Evolutionary conservation across 257 asterid genomes (phyloP).

Genomic region (Capsicum rhomboideum): DNA sequence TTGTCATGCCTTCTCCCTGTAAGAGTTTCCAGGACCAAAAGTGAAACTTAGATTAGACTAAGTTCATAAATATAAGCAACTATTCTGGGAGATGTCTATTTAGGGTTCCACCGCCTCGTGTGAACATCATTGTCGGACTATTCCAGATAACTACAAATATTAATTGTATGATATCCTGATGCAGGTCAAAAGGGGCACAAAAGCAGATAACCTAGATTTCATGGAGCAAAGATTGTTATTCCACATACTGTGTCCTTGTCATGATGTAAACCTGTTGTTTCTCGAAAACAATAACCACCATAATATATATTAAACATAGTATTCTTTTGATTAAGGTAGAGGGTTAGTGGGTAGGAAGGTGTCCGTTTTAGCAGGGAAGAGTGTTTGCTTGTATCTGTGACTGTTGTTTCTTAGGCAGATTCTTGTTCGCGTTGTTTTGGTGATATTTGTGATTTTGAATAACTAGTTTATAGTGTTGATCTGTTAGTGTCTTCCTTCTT

Average conservation of each 20-base stretch:
- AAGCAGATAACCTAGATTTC: not conserved
- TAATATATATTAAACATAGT: not conserved
- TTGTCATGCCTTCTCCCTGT: slow-evolving; percentile 95
- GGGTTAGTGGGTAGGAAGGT: too few relatives aligned
- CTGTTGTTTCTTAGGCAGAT: too few relatives aligned
- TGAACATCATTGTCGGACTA: not conserved
- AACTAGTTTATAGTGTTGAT: too few relatives aligned
- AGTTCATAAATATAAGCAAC: not conserved
- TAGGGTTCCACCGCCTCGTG: not conserved
- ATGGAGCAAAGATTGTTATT: not conserved
- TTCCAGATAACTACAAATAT: not conserved
- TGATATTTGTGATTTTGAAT: too few relatives aligned
- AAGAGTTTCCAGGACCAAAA: slow-evolving; percentile 8
- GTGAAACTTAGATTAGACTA: not conserved
- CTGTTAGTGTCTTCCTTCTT: too few relatives aligned
- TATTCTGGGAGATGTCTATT: not conserved
- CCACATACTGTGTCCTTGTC: not conserved
- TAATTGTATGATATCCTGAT: not conserved
- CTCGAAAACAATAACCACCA: not conserved
- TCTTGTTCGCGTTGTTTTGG: too few relatives aligned
- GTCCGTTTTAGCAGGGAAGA: too few relatives aligned
- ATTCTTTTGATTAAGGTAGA: too few relatives aligned
- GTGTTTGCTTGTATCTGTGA: too few relatives aligned
- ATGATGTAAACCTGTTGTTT: not conserved
- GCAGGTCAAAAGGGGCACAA: not conserved